These are phyloP conservation scores for Rhynchospora tenuis DNA, from an alignment of 176 grass and related monocot species.

Conservation along the genomic window DNA sequence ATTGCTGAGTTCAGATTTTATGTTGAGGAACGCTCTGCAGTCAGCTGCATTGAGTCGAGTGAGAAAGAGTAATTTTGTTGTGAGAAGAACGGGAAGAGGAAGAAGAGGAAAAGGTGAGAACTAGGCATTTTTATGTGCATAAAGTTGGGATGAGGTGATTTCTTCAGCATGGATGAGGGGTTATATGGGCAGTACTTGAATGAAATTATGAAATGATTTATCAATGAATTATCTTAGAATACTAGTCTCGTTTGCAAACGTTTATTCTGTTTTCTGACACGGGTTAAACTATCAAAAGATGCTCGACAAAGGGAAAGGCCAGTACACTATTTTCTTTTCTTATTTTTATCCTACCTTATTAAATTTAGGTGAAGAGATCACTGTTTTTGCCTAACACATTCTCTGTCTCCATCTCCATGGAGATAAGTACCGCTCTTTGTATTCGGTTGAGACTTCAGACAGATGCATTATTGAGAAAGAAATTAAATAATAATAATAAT, in stretches of 20 bases:
- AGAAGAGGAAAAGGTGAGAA: not conserved
- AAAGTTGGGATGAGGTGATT: not conserved
- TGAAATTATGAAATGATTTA: not conserved
- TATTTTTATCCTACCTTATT: not conserved
- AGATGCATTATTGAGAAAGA: too few species aligned
- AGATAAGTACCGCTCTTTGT: too few species aligned
- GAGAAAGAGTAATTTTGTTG: not conserved
- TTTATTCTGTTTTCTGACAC: not conserved
- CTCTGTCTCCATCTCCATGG: too few species aligned
- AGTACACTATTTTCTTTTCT: not conserved
- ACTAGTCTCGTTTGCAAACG: not conserved
- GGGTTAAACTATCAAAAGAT: not conserved
- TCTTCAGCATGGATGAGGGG: not conserved
- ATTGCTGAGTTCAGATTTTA: conserved; percentile 55
- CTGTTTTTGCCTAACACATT: too few species aligned
- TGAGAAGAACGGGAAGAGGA: conserved; percentile 1
- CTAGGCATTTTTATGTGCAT: not conserved
- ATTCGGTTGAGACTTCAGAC: too few species aligned
- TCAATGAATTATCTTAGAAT: not conserved
- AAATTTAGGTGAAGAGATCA: too few species aligned
- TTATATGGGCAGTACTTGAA: not conserved
- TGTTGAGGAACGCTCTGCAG: conserved; percentile 36
- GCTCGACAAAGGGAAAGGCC: not conserved
- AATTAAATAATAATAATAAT: too few species aligned
- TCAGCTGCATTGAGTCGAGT: conserved; percentile 28